Evolutionary conservation across 345 rosid species (phyloP), one percentile per base, ranked within the genome.

Genomic region (Gossypium sturtianum): DNA sequence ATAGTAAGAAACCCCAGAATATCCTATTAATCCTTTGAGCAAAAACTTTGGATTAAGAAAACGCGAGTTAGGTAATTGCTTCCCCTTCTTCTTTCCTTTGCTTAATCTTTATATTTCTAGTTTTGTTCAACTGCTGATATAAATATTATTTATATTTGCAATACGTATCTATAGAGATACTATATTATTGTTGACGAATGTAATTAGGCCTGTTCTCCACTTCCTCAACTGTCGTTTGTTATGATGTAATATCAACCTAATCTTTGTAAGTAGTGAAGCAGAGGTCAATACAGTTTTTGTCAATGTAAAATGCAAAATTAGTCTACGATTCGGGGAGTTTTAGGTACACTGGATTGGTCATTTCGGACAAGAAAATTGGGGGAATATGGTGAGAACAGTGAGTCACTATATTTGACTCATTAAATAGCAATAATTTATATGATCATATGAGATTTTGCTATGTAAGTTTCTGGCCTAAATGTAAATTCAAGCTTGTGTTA

Each of bases 171-270:
- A 5, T 34, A 34, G 38, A 4, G 38, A 34, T 34, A 34, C 38
- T 34, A 34, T 34, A 34, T 45, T 56, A 44, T 41, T 12, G 25
- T 60, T 66, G 56, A 57, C 47, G 60, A 29, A 66, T 45, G 22
- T 45, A 66, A 66, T 66, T 78, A 70, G 77, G 70, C 70, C 10
- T 59, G 67, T 71, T 76, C 60, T 75, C 75, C 76, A 68, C 70
- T 67, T 52, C 71, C 29, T 75, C 60, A 75, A 78, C 51, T 25
- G 62, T 15, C 58, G 38, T 66, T 66, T 27, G 34, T 27, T 45
- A 59, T 80, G 83, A 76, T 82, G 87, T 75, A 73, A 73, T 66
- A 53, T 65, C 58, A 73, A 82, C 87, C 87, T 84, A 84, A 84
- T 74, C 83, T 82, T 73, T 72, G 82, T 71, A 73, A 66, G 75